phyloP scores from a whole-genome alignment of 257 asterid genomes.

The Paulownia fortunei region DNA sequence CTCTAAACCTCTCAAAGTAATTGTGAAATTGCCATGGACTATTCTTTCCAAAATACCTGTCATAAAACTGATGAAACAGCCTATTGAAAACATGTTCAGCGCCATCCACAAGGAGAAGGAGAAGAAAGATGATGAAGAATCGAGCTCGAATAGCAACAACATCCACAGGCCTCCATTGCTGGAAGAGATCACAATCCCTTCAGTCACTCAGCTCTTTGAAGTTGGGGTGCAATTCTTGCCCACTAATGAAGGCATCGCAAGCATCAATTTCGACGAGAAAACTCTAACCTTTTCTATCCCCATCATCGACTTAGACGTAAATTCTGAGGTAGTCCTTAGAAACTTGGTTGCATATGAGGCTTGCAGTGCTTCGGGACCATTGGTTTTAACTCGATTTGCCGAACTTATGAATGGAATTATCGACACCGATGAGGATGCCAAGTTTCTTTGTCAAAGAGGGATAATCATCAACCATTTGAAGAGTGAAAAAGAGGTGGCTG shows the following conservation, averaged over 20 bases:
- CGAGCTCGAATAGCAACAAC: neutral
- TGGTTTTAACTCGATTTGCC: conserved; percentile 57
- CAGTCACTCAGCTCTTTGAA: conserved; percentile 37
- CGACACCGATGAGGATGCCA: conserved; percentile 62
- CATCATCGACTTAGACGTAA: conserved; percentile 33
- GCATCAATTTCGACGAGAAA: conserved; percentile 34
- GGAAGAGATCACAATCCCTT: conserved; percentile 52
- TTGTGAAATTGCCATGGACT: conserved; percentile 51
- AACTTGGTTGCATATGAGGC: conserved; percentile 58
- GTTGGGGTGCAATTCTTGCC: conserved; percentile 44
- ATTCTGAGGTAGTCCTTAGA: conserved; percentile 40
- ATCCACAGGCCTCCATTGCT: conserved; percentile 41
- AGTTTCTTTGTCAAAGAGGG: conserved; percentile 57
- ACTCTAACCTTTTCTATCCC: conserved; percentile 39
- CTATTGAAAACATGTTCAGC: conserved; percentile 32
- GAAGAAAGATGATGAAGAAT: conserved; percentile 13
- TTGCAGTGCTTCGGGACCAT: conserved; percentile 50
- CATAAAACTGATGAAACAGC: conserved; percentile 37
- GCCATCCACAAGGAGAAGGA: conserved; percentile 14
- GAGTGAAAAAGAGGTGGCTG: conserved; percentile 68
- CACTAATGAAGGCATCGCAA: conserved; percentile 29
- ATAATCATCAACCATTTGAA: conserved; percentile 64
- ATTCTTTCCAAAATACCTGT: conserved; percentile 46
- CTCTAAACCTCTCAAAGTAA: conserved; percentile 42
- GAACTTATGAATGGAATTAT: conserved; percentile 76